These are phyloP conservation scores for Xanthoconium stramineum DNA, from an alignment of 768 basidiomycete species.

Conservation along the genomic window DNA sequence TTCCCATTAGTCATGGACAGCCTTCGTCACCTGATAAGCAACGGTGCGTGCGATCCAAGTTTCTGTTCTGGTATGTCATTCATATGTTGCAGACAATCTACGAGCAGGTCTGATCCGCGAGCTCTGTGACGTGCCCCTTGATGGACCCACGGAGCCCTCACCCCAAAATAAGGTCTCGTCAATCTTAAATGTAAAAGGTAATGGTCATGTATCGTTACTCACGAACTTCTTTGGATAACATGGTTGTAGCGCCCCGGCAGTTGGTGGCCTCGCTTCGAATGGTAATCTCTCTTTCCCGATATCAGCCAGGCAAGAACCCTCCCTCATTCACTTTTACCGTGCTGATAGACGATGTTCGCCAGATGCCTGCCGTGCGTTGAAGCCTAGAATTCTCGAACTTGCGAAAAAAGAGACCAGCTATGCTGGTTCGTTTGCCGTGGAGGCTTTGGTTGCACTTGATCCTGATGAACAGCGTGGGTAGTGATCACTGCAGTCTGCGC, in stretches of 20 bases:
- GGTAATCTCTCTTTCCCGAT: not conserved
- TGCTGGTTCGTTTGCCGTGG: slow-evolving; percentile 1
- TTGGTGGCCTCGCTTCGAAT: not conserved
- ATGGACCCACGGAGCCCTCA: not conserved
- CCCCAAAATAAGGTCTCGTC: not conserved
- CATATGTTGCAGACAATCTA: not conserved
- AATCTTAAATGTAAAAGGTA: not conserved
- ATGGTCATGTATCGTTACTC: too few species aligned
- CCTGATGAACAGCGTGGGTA: not conserved
- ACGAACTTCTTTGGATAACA: too few species aligned
- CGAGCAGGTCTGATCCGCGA: not conserved
- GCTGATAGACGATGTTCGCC: not conserved
- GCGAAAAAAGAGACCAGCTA: not conserved
- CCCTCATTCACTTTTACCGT: not conserved
- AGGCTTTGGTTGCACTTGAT: not conserved
- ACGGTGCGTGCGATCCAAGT: not conserved
- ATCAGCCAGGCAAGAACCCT: not conserved
- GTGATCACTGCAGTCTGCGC: not conserved
- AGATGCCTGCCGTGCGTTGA: not conserved
- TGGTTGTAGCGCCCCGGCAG: too few species aligned
- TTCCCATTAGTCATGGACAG: not conserved
- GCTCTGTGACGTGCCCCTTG: not conserved
- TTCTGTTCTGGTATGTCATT: not conserved
- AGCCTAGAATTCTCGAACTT: not conserved
- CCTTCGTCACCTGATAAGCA: not conserved